Percentiles rank a stretch among this genome's conserved stretches.
These are phyloP conservation scores for Xenosphaeropsis pyriputrescens DNA, from an alignment of 2,329 filamentous ascomycete species.

Conservation along the genomic window DNA sequence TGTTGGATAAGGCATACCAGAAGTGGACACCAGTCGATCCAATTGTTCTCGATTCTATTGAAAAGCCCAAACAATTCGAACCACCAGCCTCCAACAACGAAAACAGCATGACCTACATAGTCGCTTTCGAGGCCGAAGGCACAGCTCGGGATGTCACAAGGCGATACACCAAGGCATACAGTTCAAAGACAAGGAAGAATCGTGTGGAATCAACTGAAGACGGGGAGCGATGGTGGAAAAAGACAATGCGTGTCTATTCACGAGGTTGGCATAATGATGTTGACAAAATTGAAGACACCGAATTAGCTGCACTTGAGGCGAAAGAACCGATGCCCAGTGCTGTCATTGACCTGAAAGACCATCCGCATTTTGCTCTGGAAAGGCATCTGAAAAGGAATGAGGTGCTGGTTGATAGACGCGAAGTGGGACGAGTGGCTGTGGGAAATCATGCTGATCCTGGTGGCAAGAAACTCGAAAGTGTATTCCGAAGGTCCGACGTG, in stretches of 20 bases:
- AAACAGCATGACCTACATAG: conserved; percentile 69
- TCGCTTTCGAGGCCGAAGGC: conserved; percentile 73
- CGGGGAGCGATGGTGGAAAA: conserved; percentile 37
- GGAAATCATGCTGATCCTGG: conserved; percentile 32
- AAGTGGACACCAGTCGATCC: conserved; percentile 88
- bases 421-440: conserved; percentile 64
- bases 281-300: conserved; percentile 72
- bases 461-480: conserved; percentile 45
- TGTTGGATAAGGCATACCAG: conserved; percentile 71
- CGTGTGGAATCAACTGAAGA: conserved; percentile 54
- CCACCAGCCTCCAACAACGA: conserved; percentile 64
- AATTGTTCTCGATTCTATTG: conserved; percentile 66
- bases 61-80: conserved; percentile 63
- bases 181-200: conserved; percentile 71
- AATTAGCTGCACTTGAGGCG: conserved; percentile 55
- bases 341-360: conserved; percentile 75
- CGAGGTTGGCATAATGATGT: conserved; percentile 37
- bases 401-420: conserved; percentile 53
- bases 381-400: conserved; percentile 74
- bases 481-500: conserved; percentile 75
- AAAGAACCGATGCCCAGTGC: conserved; percentile 77
- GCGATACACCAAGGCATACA: conserved; percentile 77
- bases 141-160: conserved; percentile 73
- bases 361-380: conserved; percentile 72
- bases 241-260: conserved; percentile 31